Conservation (phyloP, 2,329 filamentous ascomycete species). For the Ophiostoma sp. region DNA sequence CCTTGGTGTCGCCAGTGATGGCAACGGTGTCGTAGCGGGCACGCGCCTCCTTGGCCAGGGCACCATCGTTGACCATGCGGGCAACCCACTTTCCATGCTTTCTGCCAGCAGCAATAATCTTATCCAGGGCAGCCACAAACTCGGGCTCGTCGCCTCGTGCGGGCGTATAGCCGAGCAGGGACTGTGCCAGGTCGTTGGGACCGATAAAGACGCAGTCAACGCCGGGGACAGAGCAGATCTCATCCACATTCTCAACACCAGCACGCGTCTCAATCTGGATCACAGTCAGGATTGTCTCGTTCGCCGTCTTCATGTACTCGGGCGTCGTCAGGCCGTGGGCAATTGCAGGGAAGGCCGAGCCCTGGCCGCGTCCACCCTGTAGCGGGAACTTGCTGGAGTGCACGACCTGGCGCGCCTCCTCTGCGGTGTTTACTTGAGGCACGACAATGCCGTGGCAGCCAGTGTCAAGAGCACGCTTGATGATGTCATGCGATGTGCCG, state of each 20-base stretch:
- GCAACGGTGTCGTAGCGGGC: constrained; percentile 41
- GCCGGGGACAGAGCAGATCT: constrained; percentile 39
- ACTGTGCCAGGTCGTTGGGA: constrained; percentile 42
- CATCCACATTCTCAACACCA: constrained; percentile 43
- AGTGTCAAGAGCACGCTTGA: constrained; percentile 47
- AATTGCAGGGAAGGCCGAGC: constrained; percentile 46
- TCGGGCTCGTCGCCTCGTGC: constrained; percentile 44
- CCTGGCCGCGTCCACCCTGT: constrained; percentile 44
- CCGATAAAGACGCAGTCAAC: constrained; percentile 43
- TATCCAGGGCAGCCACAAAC: constrained; percentile 43
- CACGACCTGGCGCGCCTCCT: constrained; percentile 43
- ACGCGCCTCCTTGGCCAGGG: constrained; percentile 37
- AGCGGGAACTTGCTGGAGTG: constrained; percentile 48
- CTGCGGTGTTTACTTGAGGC: constrained; percentile 42
- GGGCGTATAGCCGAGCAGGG: constrained; percentile 42
- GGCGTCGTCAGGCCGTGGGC: constrained; percentile 41
- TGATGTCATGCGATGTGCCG: constrained; percentile 39
- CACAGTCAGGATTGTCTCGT: constrained; percentile 42
- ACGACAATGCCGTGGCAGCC: constrained; percentile 49
- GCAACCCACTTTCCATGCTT: constrained; percentile 48
- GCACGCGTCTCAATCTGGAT: constrained; percentile 42
- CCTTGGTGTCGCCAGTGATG: constrained; percentile 42
- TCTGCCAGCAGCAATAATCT: constrained; percentile 36
- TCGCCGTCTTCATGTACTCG: constrained; percentile 47
- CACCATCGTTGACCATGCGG: constrained; percentile 43